Conservation (phyloP, 352 stramenopile species). For the Aphanomyces euteiches region DNA sequence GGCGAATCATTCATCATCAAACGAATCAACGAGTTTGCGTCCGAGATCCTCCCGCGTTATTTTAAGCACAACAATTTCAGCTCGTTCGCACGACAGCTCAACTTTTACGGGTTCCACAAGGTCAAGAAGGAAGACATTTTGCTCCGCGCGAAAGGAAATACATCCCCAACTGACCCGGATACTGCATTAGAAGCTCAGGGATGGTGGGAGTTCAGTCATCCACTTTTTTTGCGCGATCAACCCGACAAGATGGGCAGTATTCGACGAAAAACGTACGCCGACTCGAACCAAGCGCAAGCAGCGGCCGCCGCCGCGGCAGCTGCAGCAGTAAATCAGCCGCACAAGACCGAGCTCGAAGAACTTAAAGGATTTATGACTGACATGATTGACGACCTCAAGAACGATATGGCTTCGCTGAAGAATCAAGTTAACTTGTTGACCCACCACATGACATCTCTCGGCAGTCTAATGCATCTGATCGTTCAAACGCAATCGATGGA, state of each 20-base stretch:
- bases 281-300: slow-evolving; percentile 33
- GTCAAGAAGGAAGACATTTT: slow-evolving; percentile 38
- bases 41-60: slow-evolving; percentile 48
- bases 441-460: slow-evolving; percentile 27
- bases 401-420: slow-evolving; percentile 22
- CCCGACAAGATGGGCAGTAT: slow-evolving; percentile 85
- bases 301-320: not conserved
- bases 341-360: slow-evolving; percentile 29
- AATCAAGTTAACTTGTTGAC: slow-evolving; percentile 22
- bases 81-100: slow-evolving; percentile 49
- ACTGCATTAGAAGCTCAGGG: slow-evolving; percentile 54
- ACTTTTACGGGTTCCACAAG: slow-evolving; percentile 59
- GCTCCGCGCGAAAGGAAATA: slow-evolving; percentile 19
- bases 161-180: slow-evolving; percentile 32
- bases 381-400: slow-evolving; percentile 25
- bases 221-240: slow-evolving; percentile 81
- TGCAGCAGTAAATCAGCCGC: not conserved
- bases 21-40: slow-evolving; percentile 47
- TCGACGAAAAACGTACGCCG: slow-evolving; percentile 83
- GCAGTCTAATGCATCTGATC: slow-evolving; percentile 27
- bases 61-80: slow-evolving; percentile 60
- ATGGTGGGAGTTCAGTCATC: slow-evolving; percentile 90
- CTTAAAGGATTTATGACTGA: slow-evolving; percentile 27
- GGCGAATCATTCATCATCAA: slow-evolving; percentile 51
- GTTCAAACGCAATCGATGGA: slow-evolving; percentile 18